Base-by-base conservation (phyloP, 495 filamentous ascomycete species). In the Penicillium cinerascens region DNA sequence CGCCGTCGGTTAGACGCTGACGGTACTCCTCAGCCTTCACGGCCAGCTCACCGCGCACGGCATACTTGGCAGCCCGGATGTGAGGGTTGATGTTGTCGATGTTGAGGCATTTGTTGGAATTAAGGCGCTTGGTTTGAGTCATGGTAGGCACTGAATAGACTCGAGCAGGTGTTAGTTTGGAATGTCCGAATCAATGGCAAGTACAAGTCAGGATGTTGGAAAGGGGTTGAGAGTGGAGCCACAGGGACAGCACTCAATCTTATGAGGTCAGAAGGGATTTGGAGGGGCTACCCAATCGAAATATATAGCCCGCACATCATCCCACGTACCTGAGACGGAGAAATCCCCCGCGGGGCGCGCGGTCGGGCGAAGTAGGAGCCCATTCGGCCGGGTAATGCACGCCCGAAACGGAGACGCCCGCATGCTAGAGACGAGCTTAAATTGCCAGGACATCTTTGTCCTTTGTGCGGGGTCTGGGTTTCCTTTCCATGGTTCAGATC, bases 41-140 rank as follows among this genome's bases (percentile, higher is more conserved):
- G 46, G 93, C 92, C 52, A 98, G 82, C 68, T 96, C 93, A 63
- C 93, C 93, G 59, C 95, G 89, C 47, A 98, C 93, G 57, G 95
- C 93, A 75, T 98, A 98, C 72, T 96, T 85, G 59, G 93, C 93
- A 35, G 81, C 80, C 65, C 79, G 79, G 54, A 97, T 81, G 65
- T 92, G 79, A 9, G 82, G 88, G 73, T 97, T 97, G 78, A 97
- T 95, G 75, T 96, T 96, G 71, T 87, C 77, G 55, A 91, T 72
- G 65, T 80, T 88, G 52, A 98, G 79, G 39, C 87, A 82, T 52
- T 64, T 61, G 73, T 52, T 63, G 21, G 61, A 46, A 49, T 55
- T 58, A 27, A 65, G 20, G 22, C 70, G 53, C 36, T 49, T 71
- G 44, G 69, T 69, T 41, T 66, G 68, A 53, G 68, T 63, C 63